A percentile compares a stretch with the other conserved stretches of the same genome.
phyloP scores from a whole-genome alignment of 352 stramenopile species.

The Globisporangium acanthophoron region DNA sequence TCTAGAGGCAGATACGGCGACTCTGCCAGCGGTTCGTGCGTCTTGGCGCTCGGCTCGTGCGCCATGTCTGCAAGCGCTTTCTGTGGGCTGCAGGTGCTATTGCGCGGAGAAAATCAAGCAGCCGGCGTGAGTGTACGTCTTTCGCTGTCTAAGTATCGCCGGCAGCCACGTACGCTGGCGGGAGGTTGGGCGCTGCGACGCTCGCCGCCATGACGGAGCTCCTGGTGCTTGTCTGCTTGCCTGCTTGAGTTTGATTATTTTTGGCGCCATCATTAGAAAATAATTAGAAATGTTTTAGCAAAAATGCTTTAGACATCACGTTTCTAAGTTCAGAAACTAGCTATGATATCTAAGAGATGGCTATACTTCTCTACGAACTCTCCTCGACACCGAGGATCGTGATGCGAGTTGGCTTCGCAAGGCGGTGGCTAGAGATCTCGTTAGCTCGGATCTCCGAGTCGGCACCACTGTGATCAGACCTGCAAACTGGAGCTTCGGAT shows the following conservation, averaged over 20 bases:
- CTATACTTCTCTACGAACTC: too few species aligned
- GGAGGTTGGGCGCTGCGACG: conserved; percentile 17
- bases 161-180: conserved; percentile 9
- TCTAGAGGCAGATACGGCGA: background rate
- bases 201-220: conserved; percentile 23
- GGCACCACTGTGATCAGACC: background rate
- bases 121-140: background rate
- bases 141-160: too few species aligned
- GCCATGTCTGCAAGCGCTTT: background rate
- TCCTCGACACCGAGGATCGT: conserved; percentile 1
- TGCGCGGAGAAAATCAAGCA: background rate
- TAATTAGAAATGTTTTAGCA: too few species aligned
- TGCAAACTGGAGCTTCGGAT: background rate
- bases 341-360: conserved; percentile 10
- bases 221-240: background rate
- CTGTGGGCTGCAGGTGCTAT: conserved; percentile 3
- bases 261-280: background rate
- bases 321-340: too few species aligned
- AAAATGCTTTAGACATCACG: too few species aligned
- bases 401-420: background rate
- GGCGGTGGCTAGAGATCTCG: too few species aligned
- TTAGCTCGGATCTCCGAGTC: too few species aligned
- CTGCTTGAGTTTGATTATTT: background rate
- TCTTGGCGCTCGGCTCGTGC: background rate
- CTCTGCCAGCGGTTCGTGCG: background rate